Percentiles rank a stretch among this genome's conserved stretches.
Evolutionary conservation across 2,329 filamentous ascomycete genomes (phyloP).

Genomic region (Nemania diffusa): DNA sequence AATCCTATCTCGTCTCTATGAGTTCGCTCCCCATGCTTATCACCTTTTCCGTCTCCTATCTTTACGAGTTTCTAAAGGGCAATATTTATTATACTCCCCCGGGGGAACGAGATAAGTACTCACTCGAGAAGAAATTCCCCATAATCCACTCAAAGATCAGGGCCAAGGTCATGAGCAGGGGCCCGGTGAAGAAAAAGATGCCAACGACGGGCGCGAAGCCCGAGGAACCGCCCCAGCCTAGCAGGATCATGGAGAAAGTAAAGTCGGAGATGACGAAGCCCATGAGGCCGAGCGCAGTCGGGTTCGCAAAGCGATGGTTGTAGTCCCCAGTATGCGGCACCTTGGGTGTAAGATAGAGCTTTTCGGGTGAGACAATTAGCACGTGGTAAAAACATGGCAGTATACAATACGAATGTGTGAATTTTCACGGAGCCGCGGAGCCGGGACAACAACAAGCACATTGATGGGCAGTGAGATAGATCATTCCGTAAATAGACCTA

Average conservation of each 20-base stretch:
- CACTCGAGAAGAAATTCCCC: constrained; percentile 60
- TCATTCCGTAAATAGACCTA: too few relatives aligned
- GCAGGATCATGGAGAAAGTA: constrained; percentile 50
- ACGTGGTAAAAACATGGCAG: neutral
- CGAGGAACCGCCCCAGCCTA: constrained; percentile 52
- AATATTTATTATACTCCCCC: too few relatives aligned
- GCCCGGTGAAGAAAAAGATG: constrained; percentile 56
- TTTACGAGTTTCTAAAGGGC: too few relatives aligned
- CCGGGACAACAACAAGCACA: too few relatives aligned
- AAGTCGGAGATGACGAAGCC: constrained; percentile 54
- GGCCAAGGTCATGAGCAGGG: constrained; percentile 57
- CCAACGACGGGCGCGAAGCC: constrained; percentile 51
- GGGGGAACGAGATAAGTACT: constrained; percentile 6
- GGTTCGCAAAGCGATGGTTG: constrained; percentile 53
- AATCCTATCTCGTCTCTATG: too few relatives aligned
- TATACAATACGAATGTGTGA: too few relatives aligned
- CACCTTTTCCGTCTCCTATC: too few relatives aligned
- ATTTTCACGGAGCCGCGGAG: too few relatives aligned
- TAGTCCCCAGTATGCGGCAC: constrained; percentile 51
- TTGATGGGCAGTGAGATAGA: too few relatives aligned
- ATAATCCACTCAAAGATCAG: constrained; percentile 65
- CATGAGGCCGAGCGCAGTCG: constrained; percentile 52
- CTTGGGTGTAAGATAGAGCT: constrained; percentile 54
- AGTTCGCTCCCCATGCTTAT: too few relatives aligned
- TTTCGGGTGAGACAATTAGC: constrained; percentile 14